Conservation (phyloP, 306 rosid genomes). For the Cotoneaster glaucophyllus region DNA sequence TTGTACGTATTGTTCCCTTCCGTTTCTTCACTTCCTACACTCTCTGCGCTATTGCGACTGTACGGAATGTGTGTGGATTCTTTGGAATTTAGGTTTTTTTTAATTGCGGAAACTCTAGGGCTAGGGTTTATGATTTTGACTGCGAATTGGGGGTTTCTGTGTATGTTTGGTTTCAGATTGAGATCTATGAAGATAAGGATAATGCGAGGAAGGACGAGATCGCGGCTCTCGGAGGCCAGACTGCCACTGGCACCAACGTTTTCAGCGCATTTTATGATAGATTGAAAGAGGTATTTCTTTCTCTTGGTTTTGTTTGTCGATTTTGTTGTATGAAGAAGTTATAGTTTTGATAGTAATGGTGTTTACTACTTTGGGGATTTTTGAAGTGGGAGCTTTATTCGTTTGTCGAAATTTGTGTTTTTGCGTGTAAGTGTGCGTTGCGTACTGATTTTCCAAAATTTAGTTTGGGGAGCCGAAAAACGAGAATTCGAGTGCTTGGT, state of each 20-base stretch:
- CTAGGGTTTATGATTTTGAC: neutral
- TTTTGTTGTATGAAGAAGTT: neutral
- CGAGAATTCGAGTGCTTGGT: neutral
- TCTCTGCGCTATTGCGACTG: neutral
- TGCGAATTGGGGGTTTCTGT: slow-evolving; percentile 3
- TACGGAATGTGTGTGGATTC: neutral
- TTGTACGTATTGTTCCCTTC: slow-evolving; percentile 25
- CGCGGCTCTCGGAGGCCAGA: slow-evolving; percentile 96
- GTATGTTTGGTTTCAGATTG: slow-evolving; percentile 45
- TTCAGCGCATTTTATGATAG: slow-evolving; percentile 95
- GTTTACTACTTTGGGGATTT: neutral
- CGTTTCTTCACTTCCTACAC: neutral
- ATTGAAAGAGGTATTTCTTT: slow-evolving; percentile 66
- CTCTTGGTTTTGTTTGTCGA: neutral
- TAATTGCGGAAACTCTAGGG: neutral
- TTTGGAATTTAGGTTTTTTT: neutral
- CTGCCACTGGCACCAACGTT: slow-evolving; percentile 77
- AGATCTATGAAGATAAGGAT: slow-evolving; percentile 75
- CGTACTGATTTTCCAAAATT: neutral
- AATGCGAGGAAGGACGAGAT: slow-evolving; percentile 91
- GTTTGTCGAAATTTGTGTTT: neutral
- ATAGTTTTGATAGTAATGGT: neutral
- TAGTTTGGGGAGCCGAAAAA: no score
- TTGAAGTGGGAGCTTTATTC: neutral
- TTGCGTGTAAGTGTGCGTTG: neutral